Evolutionary conservation across 83 land plant species (phyloP).

Genomic region (Picea abies): DNA sequence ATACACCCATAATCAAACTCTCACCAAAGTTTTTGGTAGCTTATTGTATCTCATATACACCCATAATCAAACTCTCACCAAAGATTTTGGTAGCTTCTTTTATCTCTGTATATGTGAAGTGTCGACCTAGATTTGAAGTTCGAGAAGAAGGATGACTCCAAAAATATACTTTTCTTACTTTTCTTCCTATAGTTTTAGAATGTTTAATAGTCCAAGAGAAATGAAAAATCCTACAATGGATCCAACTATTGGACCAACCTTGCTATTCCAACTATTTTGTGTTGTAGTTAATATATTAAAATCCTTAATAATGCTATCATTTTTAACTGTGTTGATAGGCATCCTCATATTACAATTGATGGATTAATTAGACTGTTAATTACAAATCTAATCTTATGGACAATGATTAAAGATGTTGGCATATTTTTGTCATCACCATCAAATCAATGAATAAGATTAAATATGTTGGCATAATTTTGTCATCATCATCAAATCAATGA

Average conservation of each 20-base stretch:
- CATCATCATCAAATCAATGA: no score
- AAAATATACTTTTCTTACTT: conserved; percentile 33
- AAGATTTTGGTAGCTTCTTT: conserved; percentile 77
- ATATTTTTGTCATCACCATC: no score
- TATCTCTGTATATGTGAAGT: conserved; percentile 69
- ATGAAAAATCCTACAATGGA: conserved; percentile 33
- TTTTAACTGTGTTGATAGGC: no score
- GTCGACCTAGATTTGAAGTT: conserved; percentile 54
- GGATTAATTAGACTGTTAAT: no score
- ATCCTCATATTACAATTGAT: no score
- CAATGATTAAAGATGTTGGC: no score
- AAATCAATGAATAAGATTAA: no score
- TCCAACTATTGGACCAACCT: conserved; percentile 1
- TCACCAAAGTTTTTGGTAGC: conserved; percentile 81
- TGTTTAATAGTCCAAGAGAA: conserved; percentile 20
- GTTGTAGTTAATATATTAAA: no score
- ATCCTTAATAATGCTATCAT: no score
- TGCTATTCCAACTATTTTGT: background rate
- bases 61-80: conserved; percentile 65
- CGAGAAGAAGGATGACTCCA: conserved; percentile 65
- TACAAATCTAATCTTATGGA: no score
- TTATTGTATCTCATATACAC: conserved; percentile 82
- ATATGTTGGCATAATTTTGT: no score
- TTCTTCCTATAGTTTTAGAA: conserved; percentile 11
- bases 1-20: conserved; percentile 70